Evolutionary conservation across 306 rosid genomes (phyloP).

Genomic region (Rosa multiflora): DNA sequence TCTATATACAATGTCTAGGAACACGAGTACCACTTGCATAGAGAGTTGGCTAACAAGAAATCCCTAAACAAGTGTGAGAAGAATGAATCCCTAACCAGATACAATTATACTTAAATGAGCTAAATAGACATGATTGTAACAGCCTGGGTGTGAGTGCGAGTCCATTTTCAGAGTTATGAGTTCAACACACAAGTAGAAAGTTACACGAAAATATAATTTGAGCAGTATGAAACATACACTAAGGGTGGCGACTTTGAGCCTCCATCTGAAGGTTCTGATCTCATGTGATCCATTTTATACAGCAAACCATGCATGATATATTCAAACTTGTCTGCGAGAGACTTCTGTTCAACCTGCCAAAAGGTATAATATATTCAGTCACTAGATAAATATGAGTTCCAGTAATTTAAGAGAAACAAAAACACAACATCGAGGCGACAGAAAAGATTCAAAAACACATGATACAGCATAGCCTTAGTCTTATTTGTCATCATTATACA

Average conservation of each 20-base stretch:
- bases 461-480: neutral
- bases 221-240: constrained; percentile 51
- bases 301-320: constrained; percentile 84
- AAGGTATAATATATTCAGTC: constrained; percentile 13
- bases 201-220: neutral
- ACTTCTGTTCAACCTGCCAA: constrained; percentile 64
- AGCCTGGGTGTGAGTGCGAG: neutral
- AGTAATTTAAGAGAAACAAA: neutral
- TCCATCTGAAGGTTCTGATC: constrained; percentile 5
- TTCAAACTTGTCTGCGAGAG: constrained; percentile 86
- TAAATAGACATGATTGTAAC: neutral
- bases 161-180: neutral
- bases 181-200: constrained; percentile 16
- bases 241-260: constrained; percentile 17
- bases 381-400: constrained; percentile 1
- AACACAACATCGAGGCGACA: neutral
- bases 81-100: neutral
- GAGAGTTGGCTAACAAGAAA: neutral
- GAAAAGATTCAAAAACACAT: neutral
- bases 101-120: neutral
- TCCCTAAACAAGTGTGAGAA: neutral
- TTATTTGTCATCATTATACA: neutral
- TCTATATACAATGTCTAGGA: neutral
- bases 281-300: constrained; percentile 43
- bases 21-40: neutral